phyloP scores from a whole-genome alignment of 163 green algal genomes.

The Chlamydomonas reinhardtii region DNA sequence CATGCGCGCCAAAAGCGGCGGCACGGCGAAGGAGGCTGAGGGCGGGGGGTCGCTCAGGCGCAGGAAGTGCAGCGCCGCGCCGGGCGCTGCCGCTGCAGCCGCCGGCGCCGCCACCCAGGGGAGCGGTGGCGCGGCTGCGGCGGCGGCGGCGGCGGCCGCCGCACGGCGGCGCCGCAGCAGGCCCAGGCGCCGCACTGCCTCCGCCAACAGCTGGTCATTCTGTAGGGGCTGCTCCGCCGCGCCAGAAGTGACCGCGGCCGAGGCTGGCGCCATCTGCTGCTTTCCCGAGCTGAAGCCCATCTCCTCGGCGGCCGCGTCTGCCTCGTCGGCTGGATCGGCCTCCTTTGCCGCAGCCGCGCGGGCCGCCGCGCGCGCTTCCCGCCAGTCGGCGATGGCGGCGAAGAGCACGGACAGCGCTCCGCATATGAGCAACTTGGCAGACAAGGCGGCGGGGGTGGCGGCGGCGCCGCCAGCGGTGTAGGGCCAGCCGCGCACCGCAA shows the following conservation, averaged over 20 bases:
- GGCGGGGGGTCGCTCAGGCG: no score
- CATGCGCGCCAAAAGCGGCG: no score
- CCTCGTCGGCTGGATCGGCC: no score
- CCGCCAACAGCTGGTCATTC: background rate
- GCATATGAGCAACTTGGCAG: background rate
- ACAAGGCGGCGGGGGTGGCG: background rate
- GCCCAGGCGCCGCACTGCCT: background rate
- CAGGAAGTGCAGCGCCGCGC: no score
- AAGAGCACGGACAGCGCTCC: slow-evolving; percentile 10
- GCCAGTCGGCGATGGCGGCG: slow-evolving; percentile 1
- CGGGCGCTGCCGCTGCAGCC: background rate
- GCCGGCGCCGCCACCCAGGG: background rate
- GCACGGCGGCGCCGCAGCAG: background rate
- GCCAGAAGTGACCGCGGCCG: no score
- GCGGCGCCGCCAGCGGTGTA: background rate
- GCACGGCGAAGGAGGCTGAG: no score
- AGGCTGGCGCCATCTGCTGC: no score
- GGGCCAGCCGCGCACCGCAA: slow-evolving; percentile 19
- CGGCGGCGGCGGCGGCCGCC: background rate
- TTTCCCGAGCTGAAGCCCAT: no score
- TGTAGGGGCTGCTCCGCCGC: no score
- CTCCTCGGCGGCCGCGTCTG: no score
- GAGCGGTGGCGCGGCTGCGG: background rate
- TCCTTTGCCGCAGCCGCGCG: background rate
- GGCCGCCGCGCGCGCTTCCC: background rate